Conservation (phyloP, 2,329 filamentous ascomycete species). For the Trichoderma sp. region DNA sequence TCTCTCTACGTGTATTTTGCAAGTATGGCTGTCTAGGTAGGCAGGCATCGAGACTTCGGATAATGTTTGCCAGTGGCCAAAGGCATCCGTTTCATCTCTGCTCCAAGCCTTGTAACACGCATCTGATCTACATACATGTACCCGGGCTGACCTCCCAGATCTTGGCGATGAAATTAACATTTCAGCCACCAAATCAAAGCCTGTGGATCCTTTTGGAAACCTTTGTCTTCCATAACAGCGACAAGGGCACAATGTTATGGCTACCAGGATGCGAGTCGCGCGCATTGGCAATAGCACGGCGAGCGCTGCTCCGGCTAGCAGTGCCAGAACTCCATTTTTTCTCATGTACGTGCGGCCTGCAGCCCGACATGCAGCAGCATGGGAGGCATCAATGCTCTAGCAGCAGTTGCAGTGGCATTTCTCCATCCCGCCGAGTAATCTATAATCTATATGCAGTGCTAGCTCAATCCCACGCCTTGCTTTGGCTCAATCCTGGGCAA, state of each 20-base stretch:
- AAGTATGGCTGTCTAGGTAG: not conserved
- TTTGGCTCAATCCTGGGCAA: constrained; percentile 8
- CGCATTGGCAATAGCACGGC: not conserved
- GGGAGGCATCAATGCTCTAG: constrained; percentile 14
- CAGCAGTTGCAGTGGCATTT: not conserved
- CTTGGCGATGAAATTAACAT: not conserved
- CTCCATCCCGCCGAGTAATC: not conserved
- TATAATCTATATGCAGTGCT: not conserved
- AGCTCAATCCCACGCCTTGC: not conserved
- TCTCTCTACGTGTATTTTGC: not conserved
- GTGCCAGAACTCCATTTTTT: constrained; percentile 14
- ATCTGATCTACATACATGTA: not conserved
- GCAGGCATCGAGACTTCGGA: not conserved
- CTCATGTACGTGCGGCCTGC: constrained; percentile 21
- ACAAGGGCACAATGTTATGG: not conserved
- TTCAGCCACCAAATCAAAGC: not conserved
- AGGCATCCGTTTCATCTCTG: not conserved
- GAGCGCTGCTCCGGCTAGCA: not conserved
- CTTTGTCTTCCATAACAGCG: not conserved
- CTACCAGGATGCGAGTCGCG: constrained; percentile 5
- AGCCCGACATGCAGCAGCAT: constrained; percentile 20
- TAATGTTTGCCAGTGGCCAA: not conserved
- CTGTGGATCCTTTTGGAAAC: constrained; percentile 2
- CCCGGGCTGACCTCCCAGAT: not conserved
- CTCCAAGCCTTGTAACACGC: not conserved